Conservation (phyloP, 768 basidiomycete genomes). For the Pleurotus tuoliensis region DNA sequence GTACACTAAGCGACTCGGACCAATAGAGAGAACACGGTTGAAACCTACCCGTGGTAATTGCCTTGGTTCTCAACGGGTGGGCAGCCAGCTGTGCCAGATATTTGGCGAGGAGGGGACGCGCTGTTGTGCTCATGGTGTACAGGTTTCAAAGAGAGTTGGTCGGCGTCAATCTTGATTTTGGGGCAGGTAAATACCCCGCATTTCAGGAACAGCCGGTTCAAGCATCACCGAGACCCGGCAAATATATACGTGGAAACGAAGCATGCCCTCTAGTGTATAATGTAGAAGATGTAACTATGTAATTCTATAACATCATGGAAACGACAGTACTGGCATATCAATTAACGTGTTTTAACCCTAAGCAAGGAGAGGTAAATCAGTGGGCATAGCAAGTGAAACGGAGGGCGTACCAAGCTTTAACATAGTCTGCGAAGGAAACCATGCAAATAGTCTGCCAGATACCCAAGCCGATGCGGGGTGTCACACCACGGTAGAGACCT, state of each 20-base stretch:
- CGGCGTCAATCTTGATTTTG: too few relatives aligned
- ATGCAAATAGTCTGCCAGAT: conserved; percentile 99
- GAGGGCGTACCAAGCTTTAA: conserved; percentile 69
- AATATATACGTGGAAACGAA: not conserved
- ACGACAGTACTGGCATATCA: conserved; percentile 1
- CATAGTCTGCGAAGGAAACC: conserved; percentile 97
- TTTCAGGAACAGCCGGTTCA: conserved; percentile 3
- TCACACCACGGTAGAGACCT: conserved; percentile 96
- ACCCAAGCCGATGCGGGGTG: conserved; percentile 93
- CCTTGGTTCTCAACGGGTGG: conserved; percentile 79
- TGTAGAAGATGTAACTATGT: not conserved
- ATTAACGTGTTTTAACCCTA: conserved; percentile 34
- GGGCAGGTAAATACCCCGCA: not conserved
- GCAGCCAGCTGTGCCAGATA: conserved; percentile 67
- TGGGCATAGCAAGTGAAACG: not conserved
- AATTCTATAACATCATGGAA: conserved; percentile 3
- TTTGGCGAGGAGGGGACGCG: conserved; percentile 53
- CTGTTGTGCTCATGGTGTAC: conserved; percentile 35
- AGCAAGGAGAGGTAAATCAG: conserved; percentile 7
- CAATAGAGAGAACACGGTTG: not conserved
- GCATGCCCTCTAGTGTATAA: conserved; percentile 2
- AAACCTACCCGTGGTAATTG: conserved; percentile 53
- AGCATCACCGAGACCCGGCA: not conserved
- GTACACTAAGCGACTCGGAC: not conserved
- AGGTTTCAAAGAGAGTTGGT: conserved; percentile 11